A percentile compares a stretch with the other conserved stretches of the same genome.
These are phyloP conservation scores for Boletus rex-veris DNA, from an alignment of 768 basidiomycete genomes.

Conservation along the genomic window DNA sequence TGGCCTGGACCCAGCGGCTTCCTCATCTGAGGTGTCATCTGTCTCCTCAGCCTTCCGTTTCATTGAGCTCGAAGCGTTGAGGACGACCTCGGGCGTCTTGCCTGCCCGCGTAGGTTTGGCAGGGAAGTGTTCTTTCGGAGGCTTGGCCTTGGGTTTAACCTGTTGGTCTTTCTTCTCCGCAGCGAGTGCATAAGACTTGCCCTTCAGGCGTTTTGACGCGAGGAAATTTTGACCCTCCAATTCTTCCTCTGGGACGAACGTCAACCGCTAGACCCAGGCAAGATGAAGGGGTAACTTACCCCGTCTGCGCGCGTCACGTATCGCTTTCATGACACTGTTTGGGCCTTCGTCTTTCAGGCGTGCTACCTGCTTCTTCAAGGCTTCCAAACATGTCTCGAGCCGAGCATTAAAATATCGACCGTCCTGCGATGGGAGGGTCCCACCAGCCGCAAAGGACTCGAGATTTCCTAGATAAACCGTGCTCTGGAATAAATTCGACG, in stretches of 20 bases:
- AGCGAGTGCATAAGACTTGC: constrained; percentile 68
- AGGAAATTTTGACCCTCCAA: constrained; percentile 43
- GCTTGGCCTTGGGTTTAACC: background rate
- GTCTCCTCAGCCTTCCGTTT: constrained; percentile 16
- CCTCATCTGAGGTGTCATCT: constrained; percentile 24
- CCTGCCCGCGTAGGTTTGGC: constrained; percentile 37
- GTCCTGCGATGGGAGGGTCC: constrained; percentile 68
- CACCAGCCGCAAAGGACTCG: constrained; percentile 62
- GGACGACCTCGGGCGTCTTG: constrained; percentile 55
- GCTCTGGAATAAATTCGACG: constrained; percentile 83
- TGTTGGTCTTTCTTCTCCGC: constrained; percentile 35
- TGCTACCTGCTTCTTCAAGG: constrained; percentile 64
- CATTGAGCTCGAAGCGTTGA: constrained; percentile 32
- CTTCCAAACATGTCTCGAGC: constrained; percentile 56
- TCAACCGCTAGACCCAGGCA: background rate
- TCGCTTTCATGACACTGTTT: constrained; percentile 55
- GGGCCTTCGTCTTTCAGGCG: constrained; percentile 65
- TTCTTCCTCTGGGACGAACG: constrained; percentile 43
- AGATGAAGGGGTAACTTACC: constrained; percentile 39
- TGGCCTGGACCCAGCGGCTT: constrained; percentile 35
- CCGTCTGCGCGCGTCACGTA: constrained; percentile 57
- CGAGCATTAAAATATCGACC: constrained; percentile 90
- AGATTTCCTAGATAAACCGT: constrained; percentile 73
- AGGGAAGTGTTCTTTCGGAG: constrained; percentile 22
- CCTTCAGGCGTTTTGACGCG: constrained; percentile 67